Base-by-base conservation (phyloP, 208 protist species). In the Crithidia mellificae region DNA sequence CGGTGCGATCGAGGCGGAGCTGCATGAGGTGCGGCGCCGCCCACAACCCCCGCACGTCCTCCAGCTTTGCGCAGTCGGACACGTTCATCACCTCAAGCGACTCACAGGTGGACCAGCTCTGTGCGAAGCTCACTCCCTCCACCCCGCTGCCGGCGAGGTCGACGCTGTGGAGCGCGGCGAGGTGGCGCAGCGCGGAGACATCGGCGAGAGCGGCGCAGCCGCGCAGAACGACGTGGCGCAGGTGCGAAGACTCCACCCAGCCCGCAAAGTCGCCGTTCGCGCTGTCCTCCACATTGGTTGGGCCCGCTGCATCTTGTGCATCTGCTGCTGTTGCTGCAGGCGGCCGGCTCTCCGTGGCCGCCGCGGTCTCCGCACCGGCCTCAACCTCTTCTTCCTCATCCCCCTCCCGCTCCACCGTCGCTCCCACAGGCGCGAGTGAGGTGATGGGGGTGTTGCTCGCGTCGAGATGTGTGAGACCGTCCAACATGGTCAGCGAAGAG, bases 91-190 rank as follows among this genome's bases (percentile, higher is more conserved):
- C 32, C 41, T 63, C 63, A 17, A 74, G 53, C n/a, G 53, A 68
- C 38, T 20, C 52, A 20, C 59, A 63, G 20, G 38, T 32, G 20
- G 51, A 47, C 59, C 55, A 63, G 59, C 53, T 74, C 1, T 65
- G 44, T 5, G 17, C 58, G 20, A 59, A 56, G 57, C 64, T 63
- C 15, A 59, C 38, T 20, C 24, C 59, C 17, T 20, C 51, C n/a
- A 77, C 46, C 14, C 41, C 46, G 64, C 72, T 77, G 46, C 52
- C 57, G 52, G 54, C 65, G 44, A 77, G 41, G 62, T 85, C 75
- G 44, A 77, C 53, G 53, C 38, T 61, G 36, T 63, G 29, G 11
- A 85, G 72, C 9, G 50, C 39, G 15, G 29, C 56, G 27, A 85
- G 54, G 29, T 34, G 15, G 39, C 72, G 63, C 46, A 79, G 59